Base-by-base conservation (phyloP, 2,329 filamentous ascomycete species). In the Aspergillus jensenii region DNA sequence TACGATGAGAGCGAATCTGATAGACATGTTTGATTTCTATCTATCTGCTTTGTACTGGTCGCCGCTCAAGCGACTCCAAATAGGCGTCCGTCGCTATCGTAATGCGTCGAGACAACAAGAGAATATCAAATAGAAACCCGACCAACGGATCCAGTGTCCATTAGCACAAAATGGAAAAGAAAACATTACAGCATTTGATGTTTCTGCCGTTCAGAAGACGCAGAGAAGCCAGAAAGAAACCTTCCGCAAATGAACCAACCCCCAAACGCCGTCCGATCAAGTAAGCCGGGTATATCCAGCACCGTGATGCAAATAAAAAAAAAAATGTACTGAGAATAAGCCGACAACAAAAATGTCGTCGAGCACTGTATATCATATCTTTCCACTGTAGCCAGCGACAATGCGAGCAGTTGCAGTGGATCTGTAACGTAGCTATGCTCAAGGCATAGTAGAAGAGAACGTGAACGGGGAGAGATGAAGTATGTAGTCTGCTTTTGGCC, bases 261-360 rank as follows among this genome's bases (percentile, higher is more conserved):
- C 65, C 63, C 43, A 56, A 75, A 75, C 73, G 72, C 73, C 73
- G 63, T 72, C 73, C 73, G 64, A 72, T 68, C 68, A 67, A 72
- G 71, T 67, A 74, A 78, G 74, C 74, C 75, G 75, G 75, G 76
- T 78, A 78, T 78, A 78, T 78, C 76, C 76, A 76, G 75, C 75
- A 77, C 76, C 76, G 69, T 73, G 68, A 78, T 78, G 76, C 76
- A 66, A 78, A 31, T 31, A 31, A 37, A n/a, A 37, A 37, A 37
- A 37, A 52, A 76, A 73, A 75, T 74, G 71, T 74, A 73, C 67
- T 59, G 61, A 70, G 65, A 68, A 69, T 63, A 58, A 60, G 62
- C 59, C 59, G 60, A 61, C 52, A 51, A 62, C 62, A 54, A 62
- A 61, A 62, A 62, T 41, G 58, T 43, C 40, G 48, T 59, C 25